Conservation (phyloP, 345 rosid genomes). For the Syzygium grande region DNA sequence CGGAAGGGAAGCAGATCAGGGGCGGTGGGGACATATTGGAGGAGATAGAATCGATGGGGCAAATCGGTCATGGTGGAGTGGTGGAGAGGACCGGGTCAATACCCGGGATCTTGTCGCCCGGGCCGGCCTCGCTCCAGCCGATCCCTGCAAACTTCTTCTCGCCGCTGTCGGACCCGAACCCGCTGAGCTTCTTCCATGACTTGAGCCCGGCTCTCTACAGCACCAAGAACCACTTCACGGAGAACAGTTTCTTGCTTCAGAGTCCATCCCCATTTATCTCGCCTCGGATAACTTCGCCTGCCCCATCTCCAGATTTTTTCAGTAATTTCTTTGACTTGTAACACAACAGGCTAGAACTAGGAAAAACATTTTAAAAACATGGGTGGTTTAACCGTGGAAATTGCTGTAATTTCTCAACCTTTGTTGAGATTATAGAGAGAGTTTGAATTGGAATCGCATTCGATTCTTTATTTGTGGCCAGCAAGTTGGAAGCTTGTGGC, state of each 20-base stretch:
- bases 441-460: not conserved
- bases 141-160: conserved; percentile 64
- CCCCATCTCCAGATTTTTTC: conserved; percentile 52
- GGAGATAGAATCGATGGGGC: conserved; percentile 20
- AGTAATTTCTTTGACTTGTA: conserved; percentile 56
- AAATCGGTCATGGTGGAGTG: not conserved
- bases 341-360: not conserved
- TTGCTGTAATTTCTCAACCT: not conserved
- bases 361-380: not conserved
- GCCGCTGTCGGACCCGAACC: conserved; percentile 40
- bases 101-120: conserved; percentile 75
- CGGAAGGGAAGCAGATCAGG: conserved; percentile 12
- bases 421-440: not conserved
- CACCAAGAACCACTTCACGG: conserved; percentile 34
- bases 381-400: not conserved
- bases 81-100: conserved; percentile 25
- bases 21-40: conserved; percentile 18
- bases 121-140: conserved; percentile 52
- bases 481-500: conserved; percentile 16
- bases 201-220: conserved; percentile 40
- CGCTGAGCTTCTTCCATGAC: conserved; percentile 45
- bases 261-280: conserved; percentile 48
- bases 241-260: conserved; percentile 34
- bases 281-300: conserved; percentile 30
- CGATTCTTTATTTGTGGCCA: conserved; percentile 9